Evolutionary conservation across 129 eudicot genomes (phyloP).

Genomic region (Lonicera japonica): DNA sequence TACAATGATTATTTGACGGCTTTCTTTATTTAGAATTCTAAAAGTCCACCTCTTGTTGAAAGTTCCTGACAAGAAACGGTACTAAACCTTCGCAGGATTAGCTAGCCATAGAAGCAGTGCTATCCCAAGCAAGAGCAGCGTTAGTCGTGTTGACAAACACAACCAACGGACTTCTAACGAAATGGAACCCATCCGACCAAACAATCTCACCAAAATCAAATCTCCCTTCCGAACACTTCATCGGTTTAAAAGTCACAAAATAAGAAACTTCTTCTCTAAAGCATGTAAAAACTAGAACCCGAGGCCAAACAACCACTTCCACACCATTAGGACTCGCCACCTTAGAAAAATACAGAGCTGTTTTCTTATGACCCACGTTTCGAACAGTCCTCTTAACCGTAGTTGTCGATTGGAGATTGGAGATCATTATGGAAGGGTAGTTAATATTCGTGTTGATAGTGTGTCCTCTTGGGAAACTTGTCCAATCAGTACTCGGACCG

Average conservation of each 20-base stretch:
- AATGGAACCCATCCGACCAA: constrained; percentile 70
- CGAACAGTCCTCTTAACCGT: constrained; percentile 51
- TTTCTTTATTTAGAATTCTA: too few relatives aligned
- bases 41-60: too few relatives aligned
- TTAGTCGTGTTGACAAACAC: constrained; percentile 45
- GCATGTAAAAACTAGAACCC: constrained; percentile 39
- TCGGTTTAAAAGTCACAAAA: constrained; percentile 42
- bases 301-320: constrained; percentile 70
- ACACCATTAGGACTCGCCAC: constrained; percentile 56
- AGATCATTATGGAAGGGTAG: constrained; percentile 57
- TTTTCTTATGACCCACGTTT: constrained; percentile 42
- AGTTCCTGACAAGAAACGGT: too few relatives aligned
- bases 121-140: background rate
- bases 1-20: too few relatives aligned
- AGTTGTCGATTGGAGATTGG: constrained; percentile 28
- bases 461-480: constrained; percentile 28
- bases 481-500: background rate
- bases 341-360: constrained; percentile 37
- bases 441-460: constrained; percentile 29
- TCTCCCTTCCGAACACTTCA: constrained; percentile 52
- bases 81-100: too few relatives aligned
- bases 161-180: constrained; percentile 54
- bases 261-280: constrained; percentile 37
- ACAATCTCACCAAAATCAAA: constrained; percentile 69
- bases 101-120: too few relatives aligned